These are phyloP conservation scores for Corymbia maculata DNA, from an alignment of 345 rosid species.

Conservation along the genomic window DNA sequence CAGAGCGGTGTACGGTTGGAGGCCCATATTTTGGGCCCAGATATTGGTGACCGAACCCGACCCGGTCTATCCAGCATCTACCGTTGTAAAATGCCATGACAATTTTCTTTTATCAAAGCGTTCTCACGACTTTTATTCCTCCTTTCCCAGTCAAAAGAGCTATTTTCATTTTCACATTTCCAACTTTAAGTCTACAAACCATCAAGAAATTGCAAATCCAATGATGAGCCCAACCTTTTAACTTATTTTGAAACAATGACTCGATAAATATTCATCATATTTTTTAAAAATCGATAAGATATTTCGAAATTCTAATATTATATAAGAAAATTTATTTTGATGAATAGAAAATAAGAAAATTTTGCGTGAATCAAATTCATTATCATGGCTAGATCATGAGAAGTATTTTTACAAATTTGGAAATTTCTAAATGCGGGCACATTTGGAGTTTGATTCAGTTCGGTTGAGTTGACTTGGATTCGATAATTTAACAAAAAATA, in stretches of 20 bases:
- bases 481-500: rapidly evolving
- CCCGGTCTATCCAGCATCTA: not conserved
- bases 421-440: not conserved
- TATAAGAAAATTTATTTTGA: rapidly evolving
- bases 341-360: not conserved
- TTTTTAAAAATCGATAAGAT: not conserved
- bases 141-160: not conserved
- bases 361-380: not conserved
- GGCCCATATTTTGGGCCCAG: not conserved
- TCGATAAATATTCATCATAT: too few relatives aligned
- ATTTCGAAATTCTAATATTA: too few relatives aligned
- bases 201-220: too few relatives aligned
- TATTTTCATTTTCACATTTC: not conserved
- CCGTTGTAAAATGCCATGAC: not conserved
- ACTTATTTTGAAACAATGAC: too few relatives aligned
- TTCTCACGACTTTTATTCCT: not conserved
- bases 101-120: not conserved
- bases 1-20: not conserved
- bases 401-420: not conserved
- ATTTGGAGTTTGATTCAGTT: too few relatives aligned
- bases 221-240: too few relatives aligned
- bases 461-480: not conserved
- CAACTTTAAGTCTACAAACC: too few relatives aligned
- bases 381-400: not conserved
- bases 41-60: not conserved